Conservation (phyloP, 768 basidiomycete genomes). For the Suillus bovinus region DNA sequence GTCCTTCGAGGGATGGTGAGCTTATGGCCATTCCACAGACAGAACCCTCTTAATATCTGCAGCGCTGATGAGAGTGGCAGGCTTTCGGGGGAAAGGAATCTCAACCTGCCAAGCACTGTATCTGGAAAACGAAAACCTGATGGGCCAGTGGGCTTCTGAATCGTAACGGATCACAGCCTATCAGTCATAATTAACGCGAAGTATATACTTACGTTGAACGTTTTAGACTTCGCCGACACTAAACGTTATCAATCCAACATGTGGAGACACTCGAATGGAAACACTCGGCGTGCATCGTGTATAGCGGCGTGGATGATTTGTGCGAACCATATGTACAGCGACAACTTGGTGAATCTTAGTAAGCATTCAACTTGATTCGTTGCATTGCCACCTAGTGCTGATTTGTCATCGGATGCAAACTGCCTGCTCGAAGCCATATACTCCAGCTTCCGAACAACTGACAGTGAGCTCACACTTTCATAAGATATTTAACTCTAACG, state of each 20-base stretch:
- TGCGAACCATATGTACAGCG: not conserved
- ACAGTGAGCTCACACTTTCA: not conserved
- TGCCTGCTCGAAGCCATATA: not conserved
- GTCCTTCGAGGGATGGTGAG: no score
- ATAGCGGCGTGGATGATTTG: not conserved
- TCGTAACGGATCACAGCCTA: not conserved
- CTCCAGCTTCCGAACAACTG: not conserved
- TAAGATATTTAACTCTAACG: not conserved
- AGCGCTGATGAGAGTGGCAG: not conserved
- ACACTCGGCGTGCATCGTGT: not conserved
- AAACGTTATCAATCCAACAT: not conserved
- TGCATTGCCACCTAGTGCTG: not conserved
- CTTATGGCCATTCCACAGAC: no score
- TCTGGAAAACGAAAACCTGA: no score
- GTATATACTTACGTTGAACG: constrained; percentile 20
- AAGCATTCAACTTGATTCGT: not conserved
- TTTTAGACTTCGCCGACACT: not conserved
- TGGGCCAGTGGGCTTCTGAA: no score
- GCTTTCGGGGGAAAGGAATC: not conserved
- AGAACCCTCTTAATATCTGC: not conserved
- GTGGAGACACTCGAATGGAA: not conserved
- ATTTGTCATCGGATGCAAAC: not conserved
- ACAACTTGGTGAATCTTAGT: not conserved
- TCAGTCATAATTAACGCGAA: constrained; percentile 1
- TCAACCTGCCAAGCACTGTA: not conserved